Evolutionary conservation across 352 stramenopile species (phyloP).

Genomic region (Plasmopara muralis): DNA sequence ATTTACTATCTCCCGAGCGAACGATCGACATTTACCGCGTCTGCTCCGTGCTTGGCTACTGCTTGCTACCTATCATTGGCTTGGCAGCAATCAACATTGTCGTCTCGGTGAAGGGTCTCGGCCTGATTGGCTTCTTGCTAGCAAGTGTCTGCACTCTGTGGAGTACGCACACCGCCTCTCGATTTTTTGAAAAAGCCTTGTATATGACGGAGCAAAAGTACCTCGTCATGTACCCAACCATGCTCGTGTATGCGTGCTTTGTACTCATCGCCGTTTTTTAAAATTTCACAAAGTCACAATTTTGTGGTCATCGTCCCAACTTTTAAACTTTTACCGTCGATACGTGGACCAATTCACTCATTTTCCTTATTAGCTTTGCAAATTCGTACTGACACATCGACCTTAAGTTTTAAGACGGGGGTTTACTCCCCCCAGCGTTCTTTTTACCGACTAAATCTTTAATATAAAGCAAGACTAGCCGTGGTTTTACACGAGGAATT

Average conservation of each 20-base stretch:
- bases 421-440: too few species aligned
- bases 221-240: constrained; percentile 96
- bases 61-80: constrained; percentile 93
- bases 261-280: constrained; percentile 99
- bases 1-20: constrained; percentile 86
- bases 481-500: constrained; percentile 19
- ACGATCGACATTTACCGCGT: constrained; percentile 92
- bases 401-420: too few species aligned
- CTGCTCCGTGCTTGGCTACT: constrained; percentile 96
- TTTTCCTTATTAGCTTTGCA: too few species aligned
- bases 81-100: constrained; percentile 92
- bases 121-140: constrained; percentile 76
- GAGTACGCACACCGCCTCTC: constrained; percentile 92
- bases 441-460: too few species aligned
- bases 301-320: too few species aligned
- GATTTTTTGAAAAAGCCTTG: constrained; percentile 94
- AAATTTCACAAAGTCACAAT: background rate
- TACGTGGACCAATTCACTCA: too few species aligned
- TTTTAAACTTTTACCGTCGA: too few species aligned
- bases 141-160: constrained; percentile 87
- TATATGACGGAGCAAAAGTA: constrained; percentile 95
- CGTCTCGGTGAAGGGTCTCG: constrained; percentile 78
- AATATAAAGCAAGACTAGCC: too few species aligned
- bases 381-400: too few species aligned
- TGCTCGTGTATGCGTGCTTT: constrained; percentile 97